These are phyloP conservation scores for Juglanconis oblonga DNA, from an alignment of 2,329 filamentous ascomycete species.

Conservation along the genomic window DNA sequence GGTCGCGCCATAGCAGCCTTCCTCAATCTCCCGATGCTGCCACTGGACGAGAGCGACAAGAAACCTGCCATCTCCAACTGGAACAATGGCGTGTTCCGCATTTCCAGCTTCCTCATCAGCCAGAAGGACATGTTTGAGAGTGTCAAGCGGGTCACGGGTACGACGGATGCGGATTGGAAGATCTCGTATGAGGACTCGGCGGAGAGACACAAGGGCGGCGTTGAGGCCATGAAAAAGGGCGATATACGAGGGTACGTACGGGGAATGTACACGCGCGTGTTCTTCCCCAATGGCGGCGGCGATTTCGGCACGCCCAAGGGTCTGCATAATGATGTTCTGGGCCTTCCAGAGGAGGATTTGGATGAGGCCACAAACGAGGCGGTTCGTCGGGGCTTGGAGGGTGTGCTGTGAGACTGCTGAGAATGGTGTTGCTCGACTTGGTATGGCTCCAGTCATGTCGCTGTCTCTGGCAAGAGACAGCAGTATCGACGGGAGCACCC, in stretches of 20 bases:
- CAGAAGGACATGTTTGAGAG: constrained; percentile 65
- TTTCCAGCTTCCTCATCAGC: constrained; percentile 55
- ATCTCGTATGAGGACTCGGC: constrained; percentile 45
- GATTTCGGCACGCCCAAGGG: constrained; percentile 38
- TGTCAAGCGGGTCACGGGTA: constrained; percentile 56
- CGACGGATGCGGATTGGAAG: constrained; percentile 58
- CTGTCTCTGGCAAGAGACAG: too few species aligned
- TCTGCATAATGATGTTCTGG: constrained; percentile 52
- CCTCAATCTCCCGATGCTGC: constrained; percentile 38
- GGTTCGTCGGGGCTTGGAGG: not conserved
- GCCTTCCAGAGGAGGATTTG: constrained; percentile 55
- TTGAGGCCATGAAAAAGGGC: constrained; percentile 40
- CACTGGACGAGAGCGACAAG: constrained; percentile 16
- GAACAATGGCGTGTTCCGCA: constrained; percentile 45
- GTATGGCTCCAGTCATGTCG: too few species aligned
- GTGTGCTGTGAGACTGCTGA: not conserved
- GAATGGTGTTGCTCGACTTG: not conserved
- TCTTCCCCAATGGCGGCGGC: constrained; percentile 43
- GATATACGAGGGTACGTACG: constrained; percentile 43
- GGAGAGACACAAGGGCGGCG: constrained; percentile 47
- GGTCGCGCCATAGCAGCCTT: constrained; percentile 37
- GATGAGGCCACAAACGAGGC: constrained; percentile 49
- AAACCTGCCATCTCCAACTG: constrained; percentile 17
- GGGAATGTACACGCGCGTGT: constrained; percentile 54
- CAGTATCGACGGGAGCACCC: too few species aligned